Conservation (phyloP, 768 basidiomycete genomes). For the Phylloporus sp. region DNA sequence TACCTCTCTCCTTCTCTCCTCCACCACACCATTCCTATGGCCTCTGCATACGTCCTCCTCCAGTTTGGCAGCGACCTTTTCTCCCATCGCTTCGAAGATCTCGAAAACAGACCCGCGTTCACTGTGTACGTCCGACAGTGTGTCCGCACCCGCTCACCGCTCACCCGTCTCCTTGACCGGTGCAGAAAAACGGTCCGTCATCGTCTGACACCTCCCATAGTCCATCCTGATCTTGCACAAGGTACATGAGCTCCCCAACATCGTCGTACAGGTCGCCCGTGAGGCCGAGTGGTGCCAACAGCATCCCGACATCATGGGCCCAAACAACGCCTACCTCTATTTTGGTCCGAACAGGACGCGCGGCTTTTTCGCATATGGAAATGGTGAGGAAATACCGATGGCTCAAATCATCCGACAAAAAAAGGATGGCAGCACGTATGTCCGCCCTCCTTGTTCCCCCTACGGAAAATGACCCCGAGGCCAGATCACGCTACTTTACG, state of each 20-base stretch:
- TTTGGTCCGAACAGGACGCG: conserved; percentile 61
- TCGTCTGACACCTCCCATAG: background rate
- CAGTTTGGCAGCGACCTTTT: conserved; percentile 67
- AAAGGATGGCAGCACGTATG: conserved; percentile 61
- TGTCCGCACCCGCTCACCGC: background rate
- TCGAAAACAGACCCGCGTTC: conserved; percentile 61
- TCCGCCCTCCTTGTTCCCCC: conserved; percentile 8
- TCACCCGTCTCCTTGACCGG: background rate
- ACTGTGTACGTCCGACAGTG: conserved; percentile 49
- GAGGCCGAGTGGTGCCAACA: conserved; percentile 65
- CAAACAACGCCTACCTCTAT: conserved; percentile 71
- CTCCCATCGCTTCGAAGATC: conserved; percentile 57
- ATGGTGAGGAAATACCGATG: conserved; percentile 57
- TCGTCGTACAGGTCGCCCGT: conserved; percentile 60
- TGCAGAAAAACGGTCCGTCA: conserved; percentile 23
- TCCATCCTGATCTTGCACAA: conserved; percentile 18
- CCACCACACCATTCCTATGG: conserved; percentile 34
- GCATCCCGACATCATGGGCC: conserved; percentile 73
- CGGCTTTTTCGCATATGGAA: conserved; percentile 69
- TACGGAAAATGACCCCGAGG: background rate
- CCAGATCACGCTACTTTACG: conserved; percentile 71
- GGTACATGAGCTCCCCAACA: conserved; percentile 57
- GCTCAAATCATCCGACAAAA: conserved; percentile 52
- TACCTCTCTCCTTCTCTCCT: conserved; percentile 16
- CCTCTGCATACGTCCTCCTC: conserved; percentile 46